phyloP scores from a whole-genome alignment of 2,329 filamentous ascomycete genomes.

The Fusarium gaditjirri region DNA sequence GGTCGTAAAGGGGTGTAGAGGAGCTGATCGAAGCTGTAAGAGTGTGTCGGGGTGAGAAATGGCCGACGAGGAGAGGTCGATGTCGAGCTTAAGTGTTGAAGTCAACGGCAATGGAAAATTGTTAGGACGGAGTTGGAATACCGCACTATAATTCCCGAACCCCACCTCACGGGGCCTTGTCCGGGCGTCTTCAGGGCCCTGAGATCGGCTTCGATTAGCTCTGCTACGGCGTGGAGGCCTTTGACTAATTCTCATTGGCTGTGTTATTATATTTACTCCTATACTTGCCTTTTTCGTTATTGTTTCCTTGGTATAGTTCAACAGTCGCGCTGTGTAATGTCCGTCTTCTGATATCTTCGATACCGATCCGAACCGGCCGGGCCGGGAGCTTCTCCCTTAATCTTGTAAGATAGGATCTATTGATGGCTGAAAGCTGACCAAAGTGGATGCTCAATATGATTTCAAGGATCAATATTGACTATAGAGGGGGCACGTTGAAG shows the following conservation, averaged over 20 bases:
- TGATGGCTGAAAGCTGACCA: neutral
- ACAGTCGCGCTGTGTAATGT: slow-evolving; percentile 6
- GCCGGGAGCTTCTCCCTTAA: neutral
- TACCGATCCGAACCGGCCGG: neutral
- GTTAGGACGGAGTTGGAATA: slow-evolving; percentile 43
- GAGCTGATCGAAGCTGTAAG: neutral
- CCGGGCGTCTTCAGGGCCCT: slow-evolving; percentile 5
- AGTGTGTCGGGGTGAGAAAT: slow-evolving; percentile 8
- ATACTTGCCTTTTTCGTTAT: neutral
- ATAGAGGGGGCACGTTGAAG: neutral
- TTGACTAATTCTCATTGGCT: neutral
- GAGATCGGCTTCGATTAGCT: slow-evolving; percentile 19
- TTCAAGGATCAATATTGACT: neutral
- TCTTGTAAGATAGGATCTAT: neutral
- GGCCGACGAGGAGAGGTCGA: slow-evolving; percentile 10
- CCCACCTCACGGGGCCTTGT: slow-evolving; percentile 28
- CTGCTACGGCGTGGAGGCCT: neutral
- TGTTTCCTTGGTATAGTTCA: slow-evolving; percentile 3
- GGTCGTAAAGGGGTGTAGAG: neutral
- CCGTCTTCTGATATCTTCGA: neutral
- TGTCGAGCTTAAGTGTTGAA: slow-evolving; percentile 36
- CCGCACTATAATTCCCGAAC: slow-evolving; percentile 38
- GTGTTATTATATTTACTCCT: neutral
- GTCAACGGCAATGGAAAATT: slow-evolving; percentile 44
- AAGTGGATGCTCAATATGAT: neutral